Conservation (phyloP, 345 rosid species). For the Trapa incisa region DNA sequence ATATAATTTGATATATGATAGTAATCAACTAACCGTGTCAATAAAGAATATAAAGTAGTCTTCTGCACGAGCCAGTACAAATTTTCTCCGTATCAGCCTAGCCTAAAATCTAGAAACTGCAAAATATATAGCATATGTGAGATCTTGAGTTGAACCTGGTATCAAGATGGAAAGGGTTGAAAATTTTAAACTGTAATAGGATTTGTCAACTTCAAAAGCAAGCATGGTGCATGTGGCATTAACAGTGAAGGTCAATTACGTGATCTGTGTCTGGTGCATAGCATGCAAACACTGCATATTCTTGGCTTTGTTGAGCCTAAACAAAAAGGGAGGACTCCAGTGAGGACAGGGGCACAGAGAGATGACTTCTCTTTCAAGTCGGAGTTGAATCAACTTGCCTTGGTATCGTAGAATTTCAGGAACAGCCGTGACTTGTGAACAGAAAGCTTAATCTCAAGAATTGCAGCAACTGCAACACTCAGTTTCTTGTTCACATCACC, state of each 20-base stretch:
- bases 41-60: neutral
- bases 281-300: slow-evolving; percentile 97
- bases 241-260: slow-evolving; percentile 36
- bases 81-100: neutral
- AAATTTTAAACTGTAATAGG: slow-evolving; percentile 6
- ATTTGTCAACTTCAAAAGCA: slow-evolving; percentile 7
- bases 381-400: slow-evolving; percentile 39
- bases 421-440: slow-evolving; percentile 76
- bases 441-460: slow-evolving; percentile 71
- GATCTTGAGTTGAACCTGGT: neutral
- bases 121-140: slow-evolving; percentile 11
- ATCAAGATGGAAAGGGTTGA: neutral
- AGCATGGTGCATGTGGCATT: neutral
- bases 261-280: slow-evolving; percentile 87
- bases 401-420: slow-evolving; percentile 83
- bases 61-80: neutral
- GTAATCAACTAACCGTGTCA: neutral
- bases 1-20: too few relatives aligned
- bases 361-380: slow-evolving; percentile 11
- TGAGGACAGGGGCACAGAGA: slow-evolving; percentile 26
- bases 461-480: slow-evolving; percentile 57
- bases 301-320: slow-evolving; percentile 96
- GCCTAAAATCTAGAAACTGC: slow-evolving; percentile 46
- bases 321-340: slow-evolving; percentile 52
- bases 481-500: slow-evolving; percentile 79